These are phyloP conservation scores for Monilinia vaccinii-corymbosi DNA, from an alignment of 2,329 filamentous ascomycete species.

Conservation along the genomic window DNA sequence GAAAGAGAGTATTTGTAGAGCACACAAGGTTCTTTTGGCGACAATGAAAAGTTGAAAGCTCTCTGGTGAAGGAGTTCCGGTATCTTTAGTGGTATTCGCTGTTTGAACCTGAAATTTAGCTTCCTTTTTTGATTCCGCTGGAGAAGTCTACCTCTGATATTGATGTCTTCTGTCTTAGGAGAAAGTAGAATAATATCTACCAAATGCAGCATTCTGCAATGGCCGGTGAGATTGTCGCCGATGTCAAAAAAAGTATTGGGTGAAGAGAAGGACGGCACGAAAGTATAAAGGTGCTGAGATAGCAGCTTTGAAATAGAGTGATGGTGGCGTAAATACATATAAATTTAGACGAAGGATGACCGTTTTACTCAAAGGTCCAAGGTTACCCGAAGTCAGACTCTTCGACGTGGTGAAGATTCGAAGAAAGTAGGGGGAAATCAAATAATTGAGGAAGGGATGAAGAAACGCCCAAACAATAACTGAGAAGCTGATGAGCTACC, in stretches of 20 bases:
- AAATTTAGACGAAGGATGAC: neutral
- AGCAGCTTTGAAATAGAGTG: neutral
- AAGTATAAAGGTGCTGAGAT: neutral
- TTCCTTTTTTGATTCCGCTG: neutral
- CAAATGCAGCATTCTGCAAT: no score
- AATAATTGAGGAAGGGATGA: no score
- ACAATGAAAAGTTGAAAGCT: neutral
- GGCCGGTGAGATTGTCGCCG: neutral
- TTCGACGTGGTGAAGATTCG: neutral
- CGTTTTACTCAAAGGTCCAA: neutral
- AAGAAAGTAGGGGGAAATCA: neutral
- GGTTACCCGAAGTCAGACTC: neutral
- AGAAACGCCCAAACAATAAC: neutral
- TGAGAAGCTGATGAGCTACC: neutral
- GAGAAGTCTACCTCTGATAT: neutral
- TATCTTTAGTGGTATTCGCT: no score
- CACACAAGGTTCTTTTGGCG: neutral
- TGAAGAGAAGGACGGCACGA: neutral
- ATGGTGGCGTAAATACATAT: neutral
- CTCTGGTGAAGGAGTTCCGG: neutral
- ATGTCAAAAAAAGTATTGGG: neutral
- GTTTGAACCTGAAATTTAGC: neutral
- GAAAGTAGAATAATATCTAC: neutral
- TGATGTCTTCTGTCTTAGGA: neutral
- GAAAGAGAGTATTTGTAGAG: no score